A percentile compares a stretch with the other conserved stretches of the same genome.
These are phyloP conservation scores for Zygoascus biomembranicola DNA, from an alignment of 805 yeast genomes.

Conservation along the genomic window DNA sequence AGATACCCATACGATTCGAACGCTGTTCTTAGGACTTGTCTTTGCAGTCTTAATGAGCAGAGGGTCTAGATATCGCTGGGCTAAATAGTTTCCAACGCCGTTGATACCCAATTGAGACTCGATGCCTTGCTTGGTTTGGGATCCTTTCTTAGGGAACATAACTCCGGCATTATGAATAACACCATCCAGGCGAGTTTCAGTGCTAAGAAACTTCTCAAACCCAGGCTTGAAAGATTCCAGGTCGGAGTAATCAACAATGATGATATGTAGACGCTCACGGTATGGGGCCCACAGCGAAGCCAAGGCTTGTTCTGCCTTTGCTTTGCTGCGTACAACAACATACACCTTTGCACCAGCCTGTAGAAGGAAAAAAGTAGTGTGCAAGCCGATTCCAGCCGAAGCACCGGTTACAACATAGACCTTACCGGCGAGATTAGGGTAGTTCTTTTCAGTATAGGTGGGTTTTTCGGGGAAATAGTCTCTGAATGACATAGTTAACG, in stretches of 20 bases:
- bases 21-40: constrained; percentile 23
- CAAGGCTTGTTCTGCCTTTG: constrained; percentile 22
- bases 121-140: constrained; percentile 36
- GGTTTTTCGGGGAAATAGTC: constrained; percentile 1
- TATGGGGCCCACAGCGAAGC: not conserved
- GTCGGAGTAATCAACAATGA: constrained; percentile 28
- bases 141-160: constrained; percentile 32
- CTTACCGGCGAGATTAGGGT: constrained; percentile 26
- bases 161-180: constrained; percentile 40
- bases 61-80: constrained; percentile 34
- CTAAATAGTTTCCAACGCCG: constrained; percentile 37
- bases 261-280: constrained; percentile 11
- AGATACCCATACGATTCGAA: constrained; percentile 39
- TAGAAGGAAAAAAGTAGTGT: constrained; percentile 28
- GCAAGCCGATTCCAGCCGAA: constrained; percentile 24
- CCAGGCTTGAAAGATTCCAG: constrained; percentile 35
- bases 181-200: constrained; percentile 28
- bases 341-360: constrained; percentile 29
- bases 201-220: constrained; percentile 22
- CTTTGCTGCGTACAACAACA: constrained; percentile 30
- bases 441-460: constrained; percentile 20
- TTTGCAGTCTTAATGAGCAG: constrained; percentile 30
- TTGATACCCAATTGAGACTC: constrained; percentile 42
- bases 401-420: constrained; percentile 15
- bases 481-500: too few relatives aligned